Conservation (phyloP, 2,329 filamentous ascomycete species). For the Monosporascus sp. region DNA sequence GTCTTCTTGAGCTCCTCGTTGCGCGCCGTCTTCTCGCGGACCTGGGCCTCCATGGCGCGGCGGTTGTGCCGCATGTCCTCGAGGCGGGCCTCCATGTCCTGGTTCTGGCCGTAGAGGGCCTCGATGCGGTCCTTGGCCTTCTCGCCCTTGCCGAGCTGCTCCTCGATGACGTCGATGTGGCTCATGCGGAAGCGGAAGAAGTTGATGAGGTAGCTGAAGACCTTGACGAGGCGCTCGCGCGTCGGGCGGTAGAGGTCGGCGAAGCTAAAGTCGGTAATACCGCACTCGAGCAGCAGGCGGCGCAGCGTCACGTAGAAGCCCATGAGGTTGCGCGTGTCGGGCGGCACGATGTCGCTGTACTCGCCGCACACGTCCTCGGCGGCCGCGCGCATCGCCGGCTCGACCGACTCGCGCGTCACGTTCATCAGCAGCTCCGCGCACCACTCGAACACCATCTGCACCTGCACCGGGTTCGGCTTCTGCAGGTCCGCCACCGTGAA, state of each 20-base stretch:
- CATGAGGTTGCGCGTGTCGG: conserved; percentile 90
- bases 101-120: conserved; percentile 76
- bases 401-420: conserved; percentile 85
- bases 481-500: conserved; percentile 84
- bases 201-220: conserved; percentile 97
- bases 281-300: conserved; percentile 77
- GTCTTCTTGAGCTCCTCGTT: conserved; percentile 84
- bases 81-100: conserved; percentile 75
- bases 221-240: conserved; percentile 84
- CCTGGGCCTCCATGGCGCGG: conserved; percentile 73
- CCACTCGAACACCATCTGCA: conserved; percentile 98
- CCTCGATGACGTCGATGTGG: conserved; percentile 82
- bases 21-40: conserved; percentile 77
- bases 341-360: conserved; percentile 76
- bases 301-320: conserved; percentile 87
- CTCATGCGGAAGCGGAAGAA: conserved; percentile 96
- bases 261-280: conserved; percentile 90
- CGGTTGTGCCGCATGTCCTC: conserved; percentile 77
- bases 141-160: conserved; percentile 89
- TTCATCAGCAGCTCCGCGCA: conserved; percentile 93
- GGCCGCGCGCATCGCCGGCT: conserved; percentile 90
- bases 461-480: conserved; percentile 89
- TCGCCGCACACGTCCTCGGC: conserved; percentile 83
- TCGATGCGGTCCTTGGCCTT: conserved; percentile 84
- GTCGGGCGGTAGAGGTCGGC: conserved; percentile 88